Conservation (phyloP, 75 land plant species). For the Selaginella moellendorffii region DNA sequence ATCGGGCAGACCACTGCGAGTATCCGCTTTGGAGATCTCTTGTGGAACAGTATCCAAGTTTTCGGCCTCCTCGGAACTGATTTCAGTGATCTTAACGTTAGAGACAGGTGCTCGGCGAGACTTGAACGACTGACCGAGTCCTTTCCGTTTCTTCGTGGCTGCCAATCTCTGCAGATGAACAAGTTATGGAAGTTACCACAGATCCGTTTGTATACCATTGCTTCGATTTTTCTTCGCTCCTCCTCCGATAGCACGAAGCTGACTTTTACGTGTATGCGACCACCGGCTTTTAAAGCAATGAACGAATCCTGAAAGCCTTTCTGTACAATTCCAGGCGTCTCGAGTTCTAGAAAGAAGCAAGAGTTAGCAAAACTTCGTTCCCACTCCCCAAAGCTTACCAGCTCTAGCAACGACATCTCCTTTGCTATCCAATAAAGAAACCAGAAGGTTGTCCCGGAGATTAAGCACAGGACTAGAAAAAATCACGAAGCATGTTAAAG, state of each 20-base stretch:
- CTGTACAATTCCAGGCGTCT: slow-evolving; percentile 30
- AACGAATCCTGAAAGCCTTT: slow-evolving; percentile 48
- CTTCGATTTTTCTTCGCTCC: slow-evolving; percentile 38
- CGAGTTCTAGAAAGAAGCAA: slow-evolving; percentile 22
- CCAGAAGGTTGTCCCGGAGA: slow-evolving; percentile 39
- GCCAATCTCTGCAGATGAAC: slow-evolving; percentile 32
- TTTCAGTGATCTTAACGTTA: not conserved
- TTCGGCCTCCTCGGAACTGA: not conserved
- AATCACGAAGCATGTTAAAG: not conserved
- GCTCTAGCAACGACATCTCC: slow-evolving; percentile 34
- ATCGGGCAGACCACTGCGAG: too few relatives aligned
- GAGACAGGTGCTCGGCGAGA: not conserved
- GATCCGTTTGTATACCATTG: slow-evolving; percentile 25
- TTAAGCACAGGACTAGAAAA: slow-evolving; percentile 35
- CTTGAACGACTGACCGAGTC: not conserved
- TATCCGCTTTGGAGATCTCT: too few relatives aligned
- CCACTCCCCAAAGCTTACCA: too few relatives aligned
- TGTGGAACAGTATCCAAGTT: too few relatives aligned
- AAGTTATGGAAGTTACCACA: not conserved
- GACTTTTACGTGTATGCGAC: slow-evolving; percentile 40
- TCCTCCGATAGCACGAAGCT: slow-evolving; percentile 49
- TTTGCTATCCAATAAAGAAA: slow-evolving; percentile 30
- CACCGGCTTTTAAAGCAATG: slow-evolving; percentile 42
- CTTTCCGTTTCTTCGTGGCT: slow-evolving; percentile 24
- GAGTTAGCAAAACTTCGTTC: not conserved